A percentile compares a stretch with the other conserved stretches of the same genome.
These are phyloP conservation scores for Stagonosporopsis chrysanthemi DNA, from an alignment of 2,329 filamentous ascomycete genomes.

Conservation along the genomic window DNA sequence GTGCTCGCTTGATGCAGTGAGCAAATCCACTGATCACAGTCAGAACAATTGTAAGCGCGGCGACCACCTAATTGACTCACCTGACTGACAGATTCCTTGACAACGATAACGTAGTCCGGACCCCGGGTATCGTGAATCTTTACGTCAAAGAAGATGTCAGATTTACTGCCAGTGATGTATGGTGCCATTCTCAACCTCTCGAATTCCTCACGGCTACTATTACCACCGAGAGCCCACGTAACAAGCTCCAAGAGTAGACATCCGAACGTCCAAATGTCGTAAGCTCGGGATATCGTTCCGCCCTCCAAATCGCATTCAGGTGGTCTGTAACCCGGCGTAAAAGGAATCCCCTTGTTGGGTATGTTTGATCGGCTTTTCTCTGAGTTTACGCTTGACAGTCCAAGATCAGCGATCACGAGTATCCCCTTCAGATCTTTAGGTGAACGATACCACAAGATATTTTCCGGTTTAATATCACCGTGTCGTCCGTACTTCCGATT, in stretches of 20 bases:
- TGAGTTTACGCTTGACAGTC: slow-evolving; percentile 1
- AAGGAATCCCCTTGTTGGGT: slow-evolving; percentile 17
- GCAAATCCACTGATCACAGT: slow-evolving; percentile 8
- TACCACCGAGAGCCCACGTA: slow-evolving; percentile 24
- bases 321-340: slow-evolving; percentile 17
- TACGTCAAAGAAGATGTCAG: slow-evolving; percentile 28
- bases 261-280: slow-evolving; percentile 32
- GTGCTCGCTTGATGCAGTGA: slow-evolving; percentile 12
- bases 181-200: background rate
- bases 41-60: no score
- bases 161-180: slow-evolving; percentile 10
- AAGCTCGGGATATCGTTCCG: slow-evolving; percentile 19
- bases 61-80: background rate
- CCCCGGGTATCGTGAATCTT: background rate
- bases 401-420: slow-evolving; percentile 8
- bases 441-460: slow-evolving; percentile 16
- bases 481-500: slow-evolving; percentile 5
- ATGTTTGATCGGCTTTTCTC: background rate
- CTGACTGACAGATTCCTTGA: slow-evolving; percentile 19
- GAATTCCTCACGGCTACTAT: slow-evolving; percentile 1
- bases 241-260: slow-evolving; percentile 28
- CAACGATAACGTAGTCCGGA: slow-evolving; percentile 5
- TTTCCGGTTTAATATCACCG: slow-evolving; percentile 20
- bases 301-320: slow-evolving; percentile 29
- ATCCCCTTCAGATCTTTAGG: background rate